phyloP scores from a whole-genome alignment of 345 rosid genomes.

The Eucalyptus curtisii region DNA sequence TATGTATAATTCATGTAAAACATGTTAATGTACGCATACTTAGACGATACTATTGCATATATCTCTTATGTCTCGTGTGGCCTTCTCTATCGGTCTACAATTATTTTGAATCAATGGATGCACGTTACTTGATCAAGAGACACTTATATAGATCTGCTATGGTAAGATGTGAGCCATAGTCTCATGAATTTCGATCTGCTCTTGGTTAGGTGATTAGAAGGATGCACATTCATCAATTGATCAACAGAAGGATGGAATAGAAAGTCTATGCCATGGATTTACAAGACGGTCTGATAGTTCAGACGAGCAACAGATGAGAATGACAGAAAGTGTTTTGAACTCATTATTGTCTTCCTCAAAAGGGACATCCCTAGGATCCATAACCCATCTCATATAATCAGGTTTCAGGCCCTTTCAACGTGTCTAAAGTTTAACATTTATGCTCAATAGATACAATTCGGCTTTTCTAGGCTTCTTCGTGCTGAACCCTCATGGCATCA shows the following conservation, averaged over 20 bases:
- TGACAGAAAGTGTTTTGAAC: background rate
- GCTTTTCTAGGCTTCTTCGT: background rate
- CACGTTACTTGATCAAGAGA: background rate
- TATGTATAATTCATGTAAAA: background rate
- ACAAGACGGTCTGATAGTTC: background rate
- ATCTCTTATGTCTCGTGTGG: background rate
- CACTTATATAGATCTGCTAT: background rate
- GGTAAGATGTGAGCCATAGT: background rate
- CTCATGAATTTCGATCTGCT: background rate
- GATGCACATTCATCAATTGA: background rate
- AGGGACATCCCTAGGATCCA: background rate
- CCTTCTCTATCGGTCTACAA: background rate
- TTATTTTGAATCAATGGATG: background rate
- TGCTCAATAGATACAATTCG: background rate
- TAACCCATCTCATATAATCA: background rate
- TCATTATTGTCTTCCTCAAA: background rate
- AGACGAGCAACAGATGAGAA: background rate
- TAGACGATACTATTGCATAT: background rate
- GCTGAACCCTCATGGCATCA: slow-evolving; percentile 2
- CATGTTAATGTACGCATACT: background rate
- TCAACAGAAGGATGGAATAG: background rate
- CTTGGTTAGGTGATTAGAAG: background rate
- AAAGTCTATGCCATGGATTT: background rate
- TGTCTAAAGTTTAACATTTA: background rate
- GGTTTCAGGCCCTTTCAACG: background rate